These are phyloP conservation scores for Populus nigra DNA, from an alignment of 345 rosid species.

Conservation along the genomic window DNA sequence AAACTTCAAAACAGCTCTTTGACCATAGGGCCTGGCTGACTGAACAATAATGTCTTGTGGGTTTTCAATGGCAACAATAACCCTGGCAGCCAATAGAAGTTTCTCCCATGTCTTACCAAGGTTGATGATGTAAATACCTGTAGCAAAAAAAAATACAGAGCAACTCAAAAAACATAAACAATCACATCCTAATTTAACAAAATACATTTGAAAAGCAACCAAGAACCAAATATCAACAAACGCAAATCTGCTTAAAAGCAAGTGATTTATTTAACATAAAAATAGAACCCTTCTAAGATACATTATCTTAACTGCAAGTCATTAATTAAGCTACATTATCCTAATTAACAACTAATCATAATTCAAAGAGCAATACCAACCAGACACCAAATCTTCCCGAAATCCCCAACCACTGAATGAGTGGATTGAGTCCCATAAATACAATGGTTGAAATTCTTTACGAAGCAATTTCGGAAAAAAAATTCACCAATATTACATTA, in stretches of 20 bases:
- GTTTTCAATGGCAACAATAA: conserved; percentile 79
- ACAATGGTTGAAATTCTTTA: background rate
- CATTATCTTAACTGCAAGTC: background rate
- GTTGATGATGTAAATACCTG: conserved; percentile 89
- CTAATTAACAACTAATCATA: background rate
- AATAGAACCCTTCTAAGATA: background rate
- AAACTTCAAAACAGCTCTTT: conserved; percentile 88
- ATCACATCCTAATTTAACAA: background rate
- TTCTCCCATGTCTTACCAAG: conserved; percentile 96
- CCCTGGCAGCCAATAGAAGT: conserved; percentile 75
- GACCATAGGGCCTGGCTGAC: conserved; percentile 96
- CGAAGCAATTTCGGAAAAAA: background rate
- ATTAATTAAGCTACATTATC: background rate
- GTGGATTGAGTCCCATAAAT: background rate
- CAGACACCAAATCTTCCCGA: background rate
- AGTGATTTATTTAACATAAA: background rate
- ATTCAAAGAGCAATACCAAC: background rate
- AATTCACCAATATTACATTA: background rate
- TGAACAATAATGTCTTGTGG: conserved; percentile 93
- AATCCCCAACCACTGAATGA: background rate
- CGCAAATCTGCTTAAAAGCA: background rate
- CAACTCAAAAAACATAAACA: background rate
- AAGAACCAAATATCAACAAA: background rate
- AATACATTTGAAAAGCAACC: background rate
- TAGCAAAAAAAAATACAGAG: background rate